A percentile compares a stretch with the other conserved stretches of the same genome.
Evolutionary conservation across 495 filamentous ascomycete genomes (phyloP).

Genomic region (Hypoxylon crocopeplum): DNA sequence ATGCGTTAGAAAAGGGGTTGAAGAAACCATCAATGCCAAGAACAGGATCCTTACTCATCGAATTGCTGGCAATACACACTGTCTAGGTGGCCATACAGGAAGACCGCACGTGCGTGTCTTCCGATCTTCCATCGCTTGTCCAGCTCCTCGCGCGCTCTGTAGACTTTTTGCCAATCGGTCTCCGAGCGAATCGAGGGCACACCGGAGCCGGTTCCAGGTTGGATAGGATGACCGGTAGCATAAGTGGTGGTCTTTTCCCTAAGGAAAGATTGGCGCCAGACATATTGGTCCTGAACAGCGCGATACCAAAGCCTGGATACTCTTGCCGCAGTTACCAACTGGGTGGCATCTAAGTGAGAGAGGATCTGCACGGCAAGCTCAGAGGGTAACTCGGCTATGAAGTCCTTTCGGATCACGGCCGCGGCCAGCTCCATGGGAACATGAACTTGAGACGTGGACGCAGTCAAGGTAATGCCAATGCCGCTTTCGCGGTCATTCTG

Average conservation of each 20-base stretch:
- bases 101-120: constrained; percentile 74
- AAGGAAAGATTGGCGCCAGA: constrained; percentile 83
- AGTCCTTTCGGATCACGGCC: constrained; percentile 60
- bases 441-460: constrained; percentile 51
- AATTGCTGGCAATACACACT: constrained; percentile 98
- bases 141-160: constrained; percentile 73
- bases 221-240: constrained; percentile 54
- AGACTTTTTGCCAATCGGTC: constrained; percentile 87
- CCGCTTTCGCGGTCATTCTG: constrained; percentile 75
- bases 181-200: constrained; percentile 55
- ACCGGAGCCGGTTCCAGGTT: constrained; percentile 55
- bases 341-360: constrained; percentile 70
- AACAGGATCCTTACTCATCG: constrained; percentile 73
- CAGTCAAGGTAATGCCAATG: constrained; percentile 76
- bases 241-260: constrained; percentile 64
- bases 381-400: constrained; percentile 67
- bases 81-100: constrained; percentile 89
- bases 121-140: constrained; percentile 80
- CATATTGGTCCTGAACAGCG: constrained; percentile 67
- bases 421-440: constrained; percentile 33
- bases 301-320: constrained; percentile 70
- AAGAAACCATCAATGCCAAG: not conserved
- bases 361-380: constrained; percentile 79
- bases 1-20: constrained; percentile 28
- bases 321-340: constrained; percentile 64